phyloP scores from a whole-genome alignment of 2,329 filamentous ascomycete genomes.

The Pseudogymnoascus verrucosus region DNA sequence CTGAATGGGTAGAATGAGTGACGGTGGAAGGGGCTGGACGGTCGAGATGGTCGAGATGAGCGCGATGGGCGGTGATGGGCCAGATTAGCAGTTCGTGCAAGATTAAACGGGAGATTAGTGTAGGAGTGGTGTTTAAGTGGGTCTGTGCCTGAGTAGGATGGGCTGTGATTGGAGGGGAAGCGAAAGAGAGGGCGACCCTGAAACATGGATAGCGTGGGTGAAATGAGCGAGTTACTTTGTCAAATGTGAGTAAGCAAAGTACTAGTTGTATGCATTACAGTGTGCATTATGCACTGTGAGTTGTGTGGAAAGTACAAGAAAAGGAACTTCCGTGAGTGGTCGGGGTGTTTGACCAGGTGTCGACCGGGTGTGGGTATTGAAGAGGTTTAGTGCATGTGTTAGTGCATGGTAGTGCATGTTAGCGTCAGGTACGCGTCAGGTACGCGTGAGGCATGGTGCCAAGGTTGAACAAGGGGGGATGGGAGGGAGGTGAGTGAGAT shows the following conservation, averaged over 20 bases:
- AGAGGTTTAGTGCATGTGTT: neutral
- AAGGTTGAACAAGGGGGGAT: neutral
- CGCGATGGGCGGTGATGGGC: neutral
- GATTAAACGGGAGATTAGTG: slow-evolving; percentile 4
- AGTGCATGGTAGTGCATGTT: neutral
- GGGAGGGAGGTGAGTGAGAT: too few species aligned
- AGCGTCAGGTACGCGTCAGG: slow-evolving; percentile 4
- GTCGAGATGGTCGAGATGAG: neutral
- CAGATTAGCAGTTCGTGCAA: neutral
- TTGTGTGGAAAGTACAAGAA: neutral
- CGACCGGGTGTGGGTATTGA: neutral
- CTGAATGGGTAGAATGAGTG: neutral
- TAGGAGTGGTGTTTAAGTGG: neutral
- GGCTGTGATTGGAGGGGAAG: neutral
- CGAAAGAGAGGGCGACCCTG: neutral
- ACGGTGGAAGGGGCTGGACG: neutral
- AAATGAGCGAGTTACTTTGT: neutral
- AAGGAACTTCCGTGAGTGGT: neutral
- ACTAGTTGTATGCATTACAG: neutral
- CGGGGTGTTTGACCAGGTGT: too few species aligned
- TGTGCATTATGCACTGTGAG: neutral
- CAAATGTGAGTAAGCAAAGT: neutral
- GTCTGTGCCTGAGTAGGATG: neutral
- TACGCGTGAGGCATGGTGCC: neutral
- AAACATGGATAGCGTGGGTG: neutral